These are phyloP conservation scores for Peronospora destructor DNA, from an alignment of 352 stramenopile species.

Conservation along the genomic window DNA sequence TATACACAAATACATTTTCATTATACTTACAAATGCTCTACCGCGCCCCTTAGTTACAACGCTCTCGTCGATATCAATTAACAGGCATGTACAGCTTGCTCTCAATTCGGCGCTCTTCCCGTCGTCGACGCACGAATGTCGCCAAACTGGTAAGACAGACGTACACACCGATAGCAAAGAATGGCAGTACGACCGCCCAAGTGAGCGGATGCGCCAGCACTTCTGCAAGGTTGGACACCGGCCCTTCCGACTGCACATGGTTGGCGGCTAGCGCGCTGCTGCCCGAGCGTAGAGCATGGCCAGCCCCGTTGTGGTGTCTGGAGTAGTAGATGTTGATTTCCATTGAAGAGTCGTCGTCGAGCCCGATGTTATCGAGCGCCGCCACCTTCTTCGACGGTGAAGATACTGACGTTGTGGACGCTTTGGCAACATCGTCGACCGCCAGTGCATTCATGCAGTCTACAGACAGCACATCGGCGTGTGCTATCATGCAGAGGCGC, in stretches of 20 bases:
- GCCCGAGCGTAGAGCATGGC: constrained; percentile 26
- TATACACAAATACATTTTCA: background rate
- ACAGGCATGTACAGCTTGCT: constrained; percentile 67
- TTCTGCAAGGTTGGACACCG: constrained; percentile 18
- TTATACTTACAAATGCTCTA: constrained; percentile 14
- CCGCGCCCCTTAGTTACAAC: constrained; percentile 4
- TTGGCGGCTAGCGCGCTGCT: constrained; percentile 18
- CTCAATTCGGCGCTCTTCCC: constrained; percentile 56
- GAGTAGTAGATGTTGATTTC: constrained; percentile 57
- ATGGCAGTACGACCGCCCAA: constrained; percentile 53
- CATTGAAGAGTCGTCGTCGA: constrained; percentile 46
- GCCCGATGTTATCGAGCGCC: constrained; percentile 10
- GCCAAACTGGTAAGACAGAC: constrained; percentile 33
- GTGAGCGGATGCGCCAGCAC: constrained; percentile 30
- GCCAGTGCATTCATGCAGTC: constrained; percentile 44
- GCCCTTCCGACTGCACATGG: constrained; percentile 21
- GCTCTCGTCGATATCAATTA: constrained; percentile 26
- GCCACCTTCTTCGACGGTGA: constrained; percentile 8
- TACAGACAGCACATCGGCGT: constrained; percentile 49
- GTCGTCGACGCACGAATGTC: constrained; percentile 45
- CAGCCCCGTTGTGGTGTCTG: constrained; percentile 35
- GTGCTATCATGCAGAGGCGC: constrained; percentile 43
- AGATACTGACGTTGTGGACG: constrained; percentile 17
- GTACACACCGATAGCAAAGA: constrained; percentile 58
- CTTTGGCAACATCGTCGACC: constrained; percentile 10